These are phyloP conservation scores for Sporothrix inflata DNA, from an alignment of 2,329 filamentous ascomycete species.

Conservation along the genomic window DNA sequence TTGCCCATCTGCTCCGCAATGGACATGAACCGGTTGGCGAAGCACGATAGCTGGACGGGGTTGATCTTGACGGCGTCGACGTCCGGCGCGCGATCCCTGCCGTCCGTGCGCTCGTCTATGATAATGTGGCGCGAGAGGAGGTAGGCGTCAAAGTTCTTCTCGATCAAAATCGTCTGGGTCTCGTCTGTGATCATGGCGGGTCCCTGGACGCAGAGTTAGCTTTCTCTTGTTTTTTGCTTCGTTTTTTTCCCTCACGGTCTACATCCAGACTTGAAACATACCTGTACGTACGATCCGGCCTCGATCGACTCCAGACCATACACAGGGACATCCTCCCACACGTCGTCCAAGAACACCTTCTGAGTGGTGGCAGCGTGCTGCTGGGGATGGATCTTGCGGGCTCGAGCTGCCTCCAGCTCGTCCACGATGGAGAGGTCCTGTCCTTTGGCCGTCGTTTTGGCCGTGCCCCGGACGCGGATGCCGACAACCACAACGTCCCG, in stretches of 20 bases:
- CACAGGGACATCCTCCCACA: constrained; percentile 61
- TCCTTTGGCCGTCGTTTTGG: constrained; percentile 61
- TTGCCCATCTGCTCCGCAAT: constrained; percentile 29
- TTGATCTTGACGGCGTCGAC: constrained; percentile 55
- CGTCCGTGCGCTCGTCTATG: constrained; percentile 64
- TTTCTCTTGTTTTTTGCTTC: too few relatives aligned
- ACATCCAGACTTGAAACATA: too few relatives aligned
- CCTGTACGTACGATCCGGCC: constrained; percentile 50
- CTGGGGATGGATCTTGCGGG: too few relatives aligned
- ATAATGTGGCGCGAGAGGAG: constrained; percentile 81
- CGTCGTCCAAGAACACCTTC: constrained; percentile 77
- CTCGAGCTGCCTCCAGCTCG: constrained; percentile 39
- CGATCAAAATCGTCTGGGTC: constrained; percentile 88
- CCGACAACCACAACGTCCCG: constrained; percentile 89
- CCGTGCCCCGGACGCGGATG: constrained; percentile 76
- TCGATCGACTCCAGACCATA: too few relatives aligned
- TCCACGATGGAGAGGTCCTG: constrained; percentile 56
- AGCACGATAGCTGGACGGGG: constrained; percentile 56
- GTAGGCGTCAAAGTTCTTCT: constrained; percentile 73
- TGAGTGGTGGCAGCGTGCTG: constrained; percentile 70
- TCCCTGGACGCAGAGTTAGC: constrained; percentile 57
- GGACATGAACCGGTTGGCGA: constrained; percentile 28
- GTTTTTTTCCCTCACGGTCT: too few relatives aligned
- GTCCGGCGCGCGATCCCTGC: neutral
- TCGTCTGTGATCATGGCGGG: constrained; percentile 86